These are phyloP conservation scores for Diplodia corticola DNA, from an alignment of 2,329 filamentous ascomycete species.

Conservation along the genomic window DNA sequence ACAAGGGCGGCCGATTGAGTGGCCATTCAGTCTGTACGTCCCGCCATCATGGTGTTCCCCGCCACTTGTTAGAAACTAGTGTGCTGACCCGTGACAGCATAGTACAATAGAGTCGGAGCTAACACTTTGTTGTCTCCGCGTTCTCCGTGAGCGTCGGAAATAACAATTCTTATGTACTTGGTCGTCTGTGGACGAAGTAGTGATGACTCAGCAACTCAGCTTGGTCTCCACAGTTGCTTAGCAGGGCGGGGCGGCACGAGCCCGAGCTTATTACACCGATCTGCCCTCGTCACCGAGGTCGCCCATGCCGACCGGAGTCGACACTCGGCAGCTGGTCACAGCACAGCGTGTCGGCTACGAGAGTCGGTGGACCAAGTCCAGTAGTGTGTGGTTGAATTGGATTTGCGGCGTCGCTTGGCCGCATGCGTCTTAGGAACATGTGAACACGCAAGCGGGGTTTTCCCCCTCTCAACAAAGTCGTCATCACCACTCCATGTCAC, in stretches of 20 bases:
- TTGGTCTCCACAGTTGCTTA: conserved; percentile 1
- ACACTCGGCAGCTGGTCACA: background rate
- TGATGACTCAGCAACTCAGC: background rate
- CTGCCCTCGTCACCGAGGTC: conserved; percentile 5
- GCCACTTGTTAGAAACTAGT: background rate
- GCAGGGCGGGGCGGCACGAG: conserved; percentile 5
- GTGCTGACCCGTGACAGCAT: background rate
- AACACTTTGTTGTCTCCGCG: background rate
- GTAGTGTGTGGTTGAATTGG: background rate
- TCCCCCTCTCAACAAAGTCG: background rate
- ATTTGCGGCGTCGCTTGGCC: background rate
- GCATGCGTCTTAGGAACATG: background rate
- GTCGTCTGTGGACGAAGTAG: background rate
- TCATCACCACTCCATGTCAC: no score
- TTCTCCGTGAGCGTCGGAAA: background rate
- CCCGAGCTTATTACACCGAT: conserved; percentile 8
- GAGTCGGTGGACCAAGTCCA: background rate
- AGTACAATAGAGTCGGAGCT: background rate
- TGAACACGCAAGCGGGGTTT: background rate
- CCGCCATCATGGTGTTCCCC: background rate
- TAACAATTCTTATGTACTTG: background rate
- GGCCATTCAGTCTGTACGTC: background rate
- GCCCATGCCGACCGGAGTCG: background rate
- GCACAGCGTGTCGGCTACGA: background rate
- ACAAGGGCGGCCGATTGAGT: background rate